Evolutionary conservation across 345 rosid species (phyloP), one percentile per base, ranked within the genome.

Genomic region (Gossypium thurberi): DNA sequence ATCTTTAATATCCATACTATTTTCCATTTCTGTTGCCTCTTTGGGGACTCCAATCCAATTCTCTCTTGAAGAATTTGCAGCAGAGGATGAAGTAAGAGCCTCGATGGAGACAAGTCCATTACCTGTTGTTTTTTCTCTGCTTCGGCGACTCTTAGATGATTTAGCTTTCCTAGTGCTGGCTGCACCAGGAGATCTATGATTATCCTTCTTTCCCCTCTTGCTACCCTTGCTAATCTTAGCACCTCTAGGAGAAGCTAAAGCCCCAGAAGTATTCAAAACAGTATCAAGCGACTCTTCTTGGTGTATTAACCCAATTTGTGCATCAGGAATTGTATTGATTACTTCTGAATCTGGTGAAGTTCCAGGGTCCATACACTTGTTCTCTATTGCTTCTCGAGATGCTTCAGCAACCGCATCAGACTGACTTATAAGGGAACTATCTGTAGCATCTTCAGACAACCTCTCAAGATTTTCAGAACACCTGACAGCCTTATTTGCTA

Each of bases 321-420:
- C 70, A 71, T 86, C 99, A 75, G 91, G 89, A 82, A 81, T 82
- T 70, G 78, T 40, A 87, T 93, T 90, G 46, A 91, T 89, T 55
- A 93, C 99, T 89, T 95, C 99, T n/a, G 99, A 95, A 85, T 95
- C 99, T 12, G 99, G 99, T 72, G 99, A 95, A 76, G 98, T 93
- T 83, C 88, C 97, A 69, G 94, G 84, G 77, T 86, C 92, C 74
- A 85, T 62, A 75, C 87, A 82, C 48, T 74, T 76, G 68, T 78
- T 83, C 76, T 81, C 89, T 56, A 63, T 71, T 15, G 78, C 80
- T 71, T 59, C 86, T 72, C 62, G 85, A 52, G 79, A 75, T 69
- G 74, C 75, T 76, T 82, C 84, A 81, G 56, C 85, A 78, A 80
- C 76, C 46, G 70, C 52, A 79, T 62, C 78, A 52, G 82, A 76